These are phyloP conservation scores for Vitis cinerea DNA, from an alignment of 164 flowering plant species.

Conservation along the genomic window DNA sequence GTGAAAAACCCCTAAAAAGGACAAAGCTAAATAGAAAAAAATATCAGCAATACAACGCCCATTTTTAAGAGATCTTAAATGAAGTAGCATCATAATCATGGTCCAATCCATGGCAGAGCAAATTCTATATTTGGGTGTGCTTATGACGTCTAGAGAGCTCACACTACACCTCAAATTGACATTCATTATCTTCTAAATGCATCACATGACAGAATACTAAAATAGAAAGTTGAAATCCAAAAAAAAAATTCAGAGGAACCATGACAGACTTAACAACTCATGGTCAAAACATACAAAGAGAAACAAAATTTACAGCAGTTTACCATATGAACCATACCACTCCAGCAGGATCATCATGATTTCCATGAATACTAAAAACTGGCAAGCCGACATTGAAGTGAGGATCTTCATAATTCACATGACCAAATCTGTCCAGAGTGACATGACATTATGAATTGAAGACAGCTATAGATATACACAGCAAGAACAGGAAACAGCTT, in stretches of 20 bases:
- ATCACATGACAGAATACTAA: not conserved
- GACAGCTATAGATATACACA: too few relatives aligned
- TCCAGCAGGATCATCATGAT: conserved; percentile 99
- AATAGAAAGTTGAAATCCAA: not conserved
- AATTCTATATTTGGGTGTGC: too few relatives aligned
- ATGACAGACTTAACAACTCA: not conserved
- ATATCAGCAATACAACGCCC: too few relatives aligned
- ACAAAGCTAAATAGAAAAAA: too few relatives aligned
- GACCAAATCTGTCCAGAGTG: conserved; percentile 76
- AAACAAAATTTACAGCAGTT: conserved; percentile 3
- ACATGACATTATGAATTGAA: not conserved
- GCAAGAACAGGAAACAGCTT: not conserved
- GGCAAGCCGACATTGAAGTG: conserved; percentile 98
- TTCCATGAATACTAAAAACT: conserved; percentile 96
- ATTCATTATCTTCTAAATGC: too few relatives aligned
- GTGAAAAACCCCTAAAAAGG: too few relatives aligned
- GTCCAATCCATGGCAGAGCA: too few relatives aligned
- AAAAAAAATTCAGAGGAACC: not conserved
- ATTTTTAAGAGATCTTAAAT: too few relatives aligned
- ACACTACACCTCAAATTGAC: too few relatives aligned
- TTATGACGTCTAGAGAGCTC: too few relatives aligned
- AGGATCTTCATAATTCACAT: conserved; percentile 98
- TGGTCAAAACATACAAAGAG: not conserved
- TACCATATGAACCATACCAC: conserved; percentile 61
- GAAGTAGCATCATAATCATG: too few relatives aligned